Percentiles rank a stretch among this genome's conserved stretches.
phyloP scores from a whole-genome alignment of 192 early-diverging fungal genomes.

The Coemansia nantahalensis region DNA sequence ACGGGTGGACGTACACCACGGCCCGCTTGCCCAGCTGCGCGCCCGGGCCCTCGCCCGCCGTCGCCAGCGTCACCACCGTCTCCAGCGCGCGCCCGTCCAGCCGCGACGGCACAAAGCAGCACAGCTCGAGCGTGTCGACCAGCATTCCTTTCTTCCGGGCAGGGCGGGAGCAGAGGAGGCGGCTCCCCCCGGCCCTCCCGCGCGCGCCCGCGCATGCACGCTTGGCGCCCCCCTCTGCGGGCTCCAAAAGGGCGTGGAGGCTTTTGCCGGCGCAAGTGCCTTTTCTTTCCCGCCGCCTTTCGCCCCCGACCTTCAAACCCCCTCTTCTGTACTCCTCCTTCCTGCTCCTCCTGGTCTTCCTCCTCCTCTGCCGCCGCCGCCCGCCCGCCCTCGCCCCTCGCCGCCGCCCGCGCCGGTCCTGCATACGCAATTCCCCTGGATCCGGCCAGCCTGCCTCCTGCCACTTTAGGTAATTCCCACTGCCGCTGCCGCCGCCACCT shows the following conservation, averaged over 20 bases:
- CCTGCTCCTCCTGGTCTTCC: constrained; percentile 6
- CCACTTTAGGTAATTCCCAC: not conserved
- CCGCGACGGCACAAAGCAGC: constrained; percentile 48
- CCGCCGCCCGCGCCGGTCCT: too few relatives aligned
- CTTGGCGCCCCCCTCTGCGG: too few relatives aligned
- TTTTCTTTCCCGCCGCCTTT: not conserved
- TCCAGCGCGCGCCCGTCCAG: constrained; percentile 49
- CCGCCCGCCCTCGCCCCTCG: constrained; percentile 6
- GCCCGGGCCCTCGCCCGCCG: not conserved
- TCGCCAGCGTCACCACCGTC: constrained; percentile 18
- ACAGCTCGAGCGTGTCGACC: constrained; percentile 35
- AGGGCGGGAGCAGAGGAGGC: not conserved
- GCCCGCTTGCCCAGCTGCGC: constrained; percentile 10
- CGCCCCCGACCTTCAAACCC: constrained; percentile 24
- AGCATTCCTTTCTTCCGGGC: constrained; percentile 9
- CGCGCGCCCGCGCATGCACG: too few relatives aligned
- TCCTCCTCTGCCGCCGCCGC: constrained; percentile 3
- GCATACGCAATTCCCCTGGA: too few relatives aligned
- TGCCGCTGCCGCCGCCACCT: constrained; percentile 2
- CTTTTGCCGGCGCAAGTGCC: too few relatives aligned
- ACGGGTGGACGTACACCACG: constrained; percentile 43
- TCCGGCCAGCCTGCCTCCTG: too few relatives aligned
- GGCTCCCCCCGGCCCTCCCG: too few relatives aligned
- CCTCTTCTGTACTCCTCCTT: too few relatives aligned
- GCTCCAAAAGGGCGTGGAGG: too few relatives aligned